Evolutionary conservation across 805 yeast genomes (phyloP), one percentile per base, ranked within the genome.

Genomic region (Schizosaccharomyces cryophilus): DNA sequence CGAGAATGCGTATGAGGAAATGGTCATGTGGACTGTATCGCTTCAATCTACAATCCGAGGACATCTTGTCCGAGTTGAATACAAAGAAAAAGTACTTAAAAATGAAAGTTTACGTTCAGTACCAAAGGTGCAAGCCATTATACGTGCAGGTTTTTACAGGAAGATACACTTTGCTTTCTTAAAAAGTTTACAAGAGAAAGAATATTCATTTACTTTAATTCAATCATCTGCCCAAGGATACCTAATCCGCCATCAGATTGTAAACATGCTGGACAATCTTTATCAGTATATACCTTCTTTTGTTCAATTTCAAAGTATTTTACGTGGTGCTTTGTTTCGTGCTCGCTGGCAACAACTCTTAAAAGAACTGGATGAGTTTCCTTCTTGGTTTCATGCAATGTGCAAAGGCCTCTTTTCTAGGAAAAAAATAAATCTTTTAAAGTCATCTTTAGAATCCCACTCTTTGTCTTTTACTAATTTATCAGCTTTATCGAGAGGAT

Each of bases 401-500:
- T 51, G 56, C 38, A 21, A 26, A 29, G 60, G 60, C 1, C 13
- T 19, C 17, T 35, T 31, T 5, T 3, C 15, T 30, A 26, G 60
- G n/a, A 35, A 26, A 9, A n/a, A 9, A 6, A 3, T 56, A 3
- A 17, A 35, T 35, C 11, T 11, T 6, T 24, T 58, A 5, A 58
- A 62, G 9, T 45, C 31, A 5, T 31, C 35, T 5, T 54, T 66
- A 40, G 60, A 54, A 30, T 60, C 59, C 9, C 45, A 63, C 5
- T 40, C 62, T 67, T 65, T 5, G 40, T 62, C 40, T 0, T 65
- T 82, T 2, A 67, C 72, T 4, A 68, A 64, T 5, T 62, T 86
- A 1, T 95, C 88, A 68, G 73, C 87, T 0, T 64, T 72, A 0
- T 63, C 78, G 1, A 75, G 85, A 64, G 89, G 84, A 6, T 67